These are phyloP conservation scores for Eleusine coracana DNA, from an alignment of 176 grass and related monocot species.

Conservation along the genomic window DNA sequence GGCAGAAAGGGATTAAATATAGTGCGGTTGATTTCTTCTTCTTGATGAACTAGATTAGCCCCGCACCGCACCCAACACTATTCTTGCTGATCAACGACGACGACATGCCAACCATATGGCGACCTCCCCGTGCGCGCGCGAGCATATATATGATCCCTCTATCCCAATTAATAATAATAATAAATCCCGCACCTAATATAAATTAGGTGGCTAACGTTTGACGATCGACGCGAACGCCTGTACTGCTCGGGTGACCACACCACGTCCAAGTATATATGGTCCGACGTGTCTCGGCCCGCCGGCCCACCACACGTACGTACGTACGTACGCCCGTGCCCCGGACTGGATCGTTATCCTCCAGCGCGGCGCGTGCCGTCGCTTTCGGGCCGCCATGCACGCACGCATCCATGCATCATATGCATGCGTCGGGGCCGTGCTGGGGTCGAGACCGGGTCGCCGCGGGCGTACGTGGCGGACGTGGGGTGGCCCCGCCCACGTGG, in stretches of 20 bases:
- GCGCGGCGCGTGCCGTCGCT: conserved; percentile 16
- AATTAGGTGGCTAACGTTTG: not conserved
- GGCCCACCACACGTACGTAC: conserved; percentile 4
- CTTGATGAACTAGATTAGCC: too few species aligned
- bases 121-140: too few species aligned
- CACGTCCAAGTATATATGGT: not conserved
- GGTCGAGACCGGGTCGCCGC: conserved; percentile 1
- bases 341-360: conserved; percentile 40
- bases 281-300: not conserved
- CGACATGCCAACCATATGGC: too few species aligned
- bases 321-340: not conserved
- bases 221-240: not conserved
- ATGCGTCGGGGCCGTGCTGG: not conserved
- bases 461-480: conserved; percentile 4
- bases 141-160: too few species aligned
- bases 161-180: too few species aligned
- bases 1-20: too few species aligned
- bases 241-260: not conserved
- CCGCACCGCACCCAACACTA: too few species aligned
- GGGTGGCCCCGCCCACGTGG: not conserved
- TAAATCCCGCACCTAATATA: not conserved
- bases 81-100: too few species aligned
- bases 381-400: not conserved
- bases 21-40: too few species aligned
- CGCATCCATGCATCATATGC: not conserved